Evolutionary conservation across 495 filamentous ascomycete genomes (phyloP), one percentile per base, ranked within the genome.

Genomic region (Pseudotulostoma volvatum): DNA sequence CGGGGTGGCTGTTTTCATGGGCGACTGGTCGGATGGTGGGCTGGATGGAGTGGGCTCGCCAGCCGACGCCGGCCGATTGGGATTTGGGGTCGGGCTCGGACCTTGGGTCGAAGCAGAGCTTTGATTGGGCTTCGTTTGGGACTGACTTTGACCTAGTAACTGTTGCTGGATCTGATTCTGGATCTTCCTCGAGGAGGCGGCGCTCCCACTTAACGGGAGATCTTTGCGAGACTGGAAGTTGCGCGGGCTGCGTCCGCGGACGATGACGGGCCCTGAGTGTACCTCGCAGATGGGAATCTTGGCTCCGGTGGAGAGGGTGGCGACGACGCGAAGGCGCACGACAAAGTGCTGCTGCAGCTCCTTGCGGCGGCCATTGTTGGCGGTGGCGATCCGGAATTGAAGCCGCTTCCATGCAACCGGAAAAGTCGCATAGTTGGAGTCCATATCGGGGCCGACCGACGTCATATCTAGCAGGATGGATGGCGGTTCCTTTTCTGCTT

Each of bases 361-460:
- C 61, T 82, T 80, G 33, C 81, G 63, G 39, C 81, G 74, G 15
- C 79, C 79, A 44, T 84, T 84, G 54, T 84, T 76, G 16, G 86
- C 86, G 4, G 86, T 94, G 2, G 86, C 86, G 34, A 87, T 83
- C 39, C 87, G 81, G 50, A 94, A 94, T 53, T 94, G 86, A 37
- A 94, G 60, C 14, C 86, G 68, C 56, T 92, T 93, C 85, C 85
- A 94, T 13, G 81, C 74, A 31, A 93, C 78, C 2, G 83, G 81
- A 47, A 87, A 86, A 20, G 78, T 84, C 16, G 81, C 73, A 46
- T 75, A 79, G 30, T 87, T 74, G 7, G 79, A 68, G 45, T 85
- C 80, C 41, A 80, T 63, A 34, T 93, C 84, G 42, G 84, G 81
- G 5, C 78, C 79, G 25, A 70, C 72, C 28, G 71, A 71, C 48